phyloP scores from a whole-genome alignment of 805 yeast species.

The Hanseniaspora mollemarum region DNA sequence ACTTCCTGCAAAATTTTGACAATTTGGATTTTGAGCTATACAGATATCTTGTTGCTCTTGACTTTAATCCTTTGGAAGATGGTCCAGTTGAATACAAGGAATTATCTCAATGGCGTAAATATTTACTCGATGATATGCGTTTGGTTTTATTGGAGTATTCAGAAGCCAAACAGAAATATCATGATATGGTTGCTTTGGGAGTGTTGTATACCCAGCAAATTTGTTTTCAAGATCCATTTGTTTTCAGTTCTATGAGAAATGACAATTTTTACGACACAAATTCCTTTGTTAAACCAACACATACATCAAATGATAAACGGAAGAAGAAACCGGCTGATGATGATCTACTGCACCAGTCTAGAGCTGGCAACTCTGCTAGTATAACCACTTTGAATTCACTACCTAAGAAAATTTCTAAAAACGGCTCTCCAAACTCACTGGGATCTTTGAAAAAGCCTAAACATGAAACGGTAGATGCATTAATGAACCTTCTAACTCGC shows the following conservation, averaged over 20 bases:
- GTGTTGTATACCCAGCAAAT: conserved; percentile 59
- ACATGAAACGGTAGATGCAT: conserved; percentile 37
- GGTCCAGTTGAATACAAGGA: conserved; percentile 11
- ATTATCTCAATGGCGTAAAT: conserved; percentile 10
- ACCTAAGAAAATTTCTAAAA: neutral
- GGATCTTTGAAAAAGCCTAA: conserved; percentile 26
- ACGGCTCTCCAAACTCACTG: conserved; percentile 11
- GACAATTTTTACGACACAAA: conserved; percentile 27
- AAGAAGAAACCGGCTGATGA: neutral
- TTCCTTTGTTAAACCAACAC: neutral
- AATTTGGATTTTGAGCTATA: conserved; percentile 28
- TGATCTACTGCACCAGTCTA: neutral
- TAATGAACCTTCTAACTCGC: conserved; percentile 38
- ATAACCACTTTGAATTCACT: neutral
- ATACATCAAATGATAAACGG: neutral
- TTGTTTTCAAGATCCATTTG: conserved; percentile 64
- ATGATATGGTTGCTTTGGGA: conserved; percentile 46
- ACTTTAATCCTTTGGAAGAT: conserved; percentile 17
- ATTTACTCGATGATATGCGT: conserved; percentile 9
- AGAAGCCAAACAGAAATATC: conserved; percentile 60
- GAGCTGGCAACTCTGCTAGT: neutral
- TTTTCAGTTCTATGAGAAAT: conserved; percentile 51
- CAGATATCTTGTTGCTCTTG: conserved; percentile 24
- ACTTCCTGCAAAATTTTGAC: conserved; percentile 26
- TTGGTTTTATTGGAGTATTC: conserved; percentile 53